Evolutionary conservation across 306 rosid species (phyloP), one percentile per base, ranked within the genome.

Genomic region (Begonia fuchsioides): DNA sequence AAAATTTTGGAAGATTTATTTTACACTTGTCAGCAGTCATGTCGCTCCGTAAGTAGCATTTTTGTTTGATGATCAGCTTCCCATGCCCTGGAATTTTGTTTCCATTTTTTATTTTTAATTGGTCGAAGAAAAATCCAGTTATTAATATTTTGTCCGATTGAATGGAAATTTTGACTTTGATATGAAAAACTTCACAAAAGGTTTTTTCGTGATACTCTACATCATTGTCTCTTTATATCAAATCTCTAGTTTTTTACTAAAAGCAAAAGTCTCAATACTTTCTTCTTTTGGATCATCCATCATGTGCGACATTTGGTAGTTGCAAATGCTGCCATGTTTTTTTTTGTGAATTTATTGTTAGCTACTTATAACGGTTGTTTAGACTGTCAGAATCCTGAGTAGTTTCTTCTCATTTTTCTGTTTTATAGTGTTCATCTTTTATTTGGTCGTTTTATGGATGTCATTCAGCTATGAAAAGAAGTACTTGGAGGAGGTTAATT

Each of bases 41-140:
- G 98, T 85, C 61, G 96, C 93, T 57, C 94, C 83, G 98, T 92
- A 82, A 92, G 98, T 85, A 44, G 45, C 60, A 51, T 5, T 47
- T 58, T 50, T 1, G 47, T 46, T 74, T 43, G 53, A 58, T 41
- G 51, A 49, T 47, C 26, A 54, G 53, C 44, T 32, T 57, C 39
- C 57, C 12, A 49, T 46, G 26, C 59, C 26, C 26, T 19, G 2
- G 26, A 18, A 49, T n/a, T 11, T 17, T 38, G 39, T 40, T 17
- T 56, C 15, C 32, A 44, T 35, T 10, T 8, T 17, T 57, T 19
- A 19, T 15, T 47, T 38, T 40, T 46, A 8, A 8, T 2, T 12
- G 32, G 13, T 2, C 8, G 32, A 32, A 45, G 13, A 45, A 26
- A 56, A 44, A 32, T 43, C 53, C 39, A 43, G 13, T 13, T 19